Conservation (phyloP, 345 rosid species). For the Draba incana region DNA sequence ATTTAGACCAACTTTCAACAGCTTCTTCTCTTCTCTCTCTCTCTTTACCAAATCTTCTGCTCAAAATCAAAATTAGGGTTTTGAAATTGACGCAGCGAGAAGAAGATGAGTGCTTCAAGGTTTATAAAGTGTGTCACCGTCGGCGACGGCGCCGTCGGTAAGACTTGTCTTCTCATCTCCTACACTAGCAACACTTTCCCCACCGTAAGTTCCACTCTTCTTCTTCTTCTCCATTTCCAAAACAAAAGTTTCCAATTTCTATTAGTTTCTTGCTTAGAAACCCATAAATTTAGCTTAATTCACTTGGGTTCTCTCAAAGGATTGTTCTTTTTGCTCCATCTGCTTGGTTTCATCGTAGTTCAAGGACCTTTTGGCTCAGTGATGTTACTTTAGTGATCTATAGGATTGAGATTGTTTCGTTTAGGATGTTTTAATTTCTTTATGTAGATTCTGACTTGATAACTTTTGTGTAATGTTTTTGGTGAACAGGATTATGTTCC, state of each 20-base stretch:
- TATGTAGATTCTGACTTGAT: background rate
- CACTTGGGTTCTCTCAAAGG: slow-evolving; percentile 14
- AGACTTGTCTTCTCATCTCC: slow-evolving; percentile 80
- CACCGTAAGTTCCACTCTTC: slow-evolving; percentile 46
- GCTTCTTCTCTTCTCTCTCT: background rate
- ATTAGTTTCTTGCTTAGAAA: background rate
- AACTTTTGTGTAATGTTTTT: background rate
- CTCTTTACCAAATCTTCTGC: slow-evolving; percentile 10
- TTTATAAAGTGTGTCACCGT: slow-evolving; percentile 80
- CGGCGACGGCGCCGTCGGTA: slow-evolving; percentile 84
- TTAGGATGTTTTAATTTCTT: slow-evolving; percentile 12
- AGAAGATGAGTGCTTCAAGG: slow-evolving; percentile 66
- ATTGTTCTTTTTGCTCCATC: slow-evolving; percentile 1
- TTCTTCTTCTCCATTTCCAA: background rate
- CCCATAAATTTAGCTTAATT: background rate
- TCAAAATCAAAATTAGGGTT: slow-evolving; percentile 31
- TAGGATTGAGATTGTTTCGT: slow-evolving; percentile 13
- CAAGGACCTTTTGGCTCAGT: background rate
- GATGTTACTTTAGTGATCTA: background rate
- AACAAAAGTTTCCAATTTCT: background rate
- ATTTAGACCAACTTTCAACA: background rate
- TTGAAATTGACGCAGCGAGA: slow-evolving; percentile 14
- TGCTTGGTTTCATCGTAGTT: background rate
- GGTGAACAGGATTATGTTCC: slow-evolving; percentile 76
- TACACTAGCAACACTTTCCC: slow-evolving; percentile 82